Base-by-base conservation (phyloP, 1,284 basidiomycete genomes). In the Cystobasidium pallidum region DNA sequence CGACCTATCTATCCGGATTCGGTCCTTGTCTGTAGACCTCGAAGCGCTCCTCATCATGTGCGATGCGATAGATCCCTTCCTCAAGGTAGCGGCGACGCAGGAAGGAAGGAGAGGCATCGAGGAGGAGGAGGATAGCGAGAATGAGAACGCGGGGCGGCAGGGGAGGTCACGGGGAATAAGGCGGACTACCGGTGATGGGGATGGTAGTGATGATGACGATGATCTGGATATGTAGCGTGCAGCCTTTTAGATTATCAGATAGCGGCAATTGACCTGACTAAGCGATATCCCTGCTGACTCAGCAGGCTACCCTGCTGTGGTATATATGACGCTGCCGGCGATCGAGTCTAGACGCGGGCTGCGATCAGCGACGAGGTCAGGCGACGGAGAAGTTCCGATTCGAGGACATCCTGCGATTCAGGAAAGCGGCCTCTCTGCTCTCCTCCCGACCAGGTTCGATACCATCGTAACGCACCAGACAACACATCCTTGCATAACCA, bases 221-320 rank as follows among this genome's bases (percentile, higher is more conserved):
- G 77, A 77, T 30, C 74, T 77, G 63, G 77, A 77, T 64, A 34
- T 77, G 45, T 77, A 74, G 28, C n/a, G n/a, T n/a, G n/a, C n/a
- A n/a, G n/a, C n/a, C n/a, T n/a, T n/a, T n/a, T n/a, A n/a, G n/a
- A n/a, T n/a, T n/a, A n/a, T n/a, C n/a, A n/a, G n/a, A n/a, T n/a
- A n/a, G n/a, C n/a, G n/a, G n/a, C n/a, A n/a, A n/a, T n/a, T n/a
- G n/a, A n/a, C n/a, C n/a, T n/a, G n/a, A n/a, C n/a, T n/a, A n/a
- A n/a, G n/a, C n/a, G n/a, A n/a, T n/a, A n/a, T n/a, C n/a, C n/a
- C n/a, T 10, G 49, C 49, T 51, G 49, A 51, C 49, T 26, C n/a
- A 51, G n/a, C n/a, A n/a, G n/a, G n/a, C n/a, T n/a, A n/a, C n/a
- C n/a, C n/a, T n/a, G n/a, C n/a, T n/a, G n/a, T 24, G 8, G 7